phyloP scores from a whole-genome alignment of 768 basidiomycete species.

The Fistulinella prunicolor region DNA sequence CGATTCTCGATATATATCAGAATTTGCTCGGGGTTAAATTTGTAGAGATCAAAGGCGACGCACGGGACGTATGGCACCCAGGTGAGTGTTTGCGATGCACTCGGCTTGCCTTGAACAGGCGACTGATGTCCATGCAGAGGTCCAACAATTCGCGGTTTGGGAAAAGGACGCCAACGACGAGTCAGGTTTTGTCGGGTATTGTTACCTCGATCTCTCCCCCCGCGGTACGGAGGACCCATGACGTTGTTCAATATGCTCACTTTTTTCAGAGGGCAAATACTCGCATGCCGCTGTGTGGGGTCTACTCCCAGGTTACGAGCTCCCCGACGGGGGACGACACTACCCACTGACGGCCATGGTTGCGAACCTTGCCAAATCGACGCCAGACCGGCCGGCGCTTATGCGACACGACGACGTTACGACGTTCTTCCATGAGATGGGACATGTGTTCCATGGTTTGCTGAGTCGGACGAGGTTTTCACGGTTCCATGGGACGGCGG shows the following conservation, averaged over 20 bases:
- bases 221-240: slow-evolving; percentile 46
- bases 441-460: slow-evolving; percentile 68
- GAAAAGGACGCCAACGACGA: slow-evolving; percentile 69
- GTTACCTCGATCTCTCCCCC: slow-evolving; percentile 86
- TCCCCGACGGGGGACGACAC: slow-evolving; percentile 51
- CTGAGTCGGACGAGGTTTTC: slow-evolving; percentile 67
- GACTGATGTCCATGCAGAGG: slow-evolving; percentile 44
- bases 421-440: slow-evolving; percentile 93
- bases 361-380: slow-evolving; percentile 85
- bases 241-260: background rate
- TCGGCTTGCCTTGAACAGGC: background rate
- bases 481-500: slow-evolving; percentile 80
- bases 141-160: slow-evolving; percentile 85
- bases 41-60: slow-evolving; percentile 48
- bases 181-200: slow-evolving; percentile 77
- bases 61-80: slow-evolving; percentile 74
- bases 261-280: slow-evolving; percentile 62
- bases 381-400: slow-evolving; percentile 73
- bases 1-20: slow-evolving; percentile 83
- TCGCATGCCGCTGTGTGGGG: slow-evolving; percentile 87
- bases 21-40: slow-evolving; percentile 76
- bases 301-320: slow-evolving; percentile 63
- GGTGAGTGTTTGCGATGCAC: slow-evolving; percentile 41
- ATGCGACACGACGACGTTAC: slow-evolving; percentile 89
- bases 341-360: slow-evolving; percentile 87